Base-by-base conservation (phyloP, 345 rosid species). In the Arabidopsis suecica region DNA sequence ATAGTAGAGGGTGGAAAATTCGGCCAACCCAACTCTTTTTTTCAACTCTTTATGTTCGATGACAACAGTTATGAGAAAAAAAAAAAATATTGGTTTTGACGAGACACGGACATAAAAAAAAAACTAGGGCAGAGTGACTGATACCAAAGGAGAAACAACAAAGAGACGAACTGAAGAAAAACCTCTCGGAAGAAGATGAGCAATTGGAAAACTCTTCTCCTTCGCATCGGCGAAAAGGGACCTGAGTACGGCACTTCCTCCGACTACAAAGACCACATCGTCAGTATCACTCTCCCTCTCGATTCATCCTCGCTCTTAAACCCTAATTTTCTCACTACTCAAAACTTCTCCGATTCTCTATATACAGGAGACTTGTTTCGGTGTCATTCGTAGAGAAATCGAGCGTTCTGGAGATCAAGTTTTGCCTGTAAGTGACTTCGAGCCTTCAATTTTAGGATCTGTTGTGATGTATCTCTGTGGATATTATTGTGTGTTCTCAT, bases 211-310 rank as follows among this genome's bases (percentile, higher is more conserved):
- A 86, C 75, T 69, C 89, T 92, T 68, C 90, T 95, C 69, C 92
- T 90, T 23, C 93, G 97, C 77, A 87, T 92, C 73, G 97, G 99
- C 53, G 98, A 95, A 79, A 90, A 88, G 67, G 85, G 87, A 63
- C 82, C 94, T 16, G 98, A 95, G 70, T 95, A 90, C 64, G 87
- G 86, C 78, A 76, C 82, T 69, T 83, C 81, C 77, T 75, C 89
- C 80, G 98, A 92, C 82, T 79, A 79, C 80, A 92, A 90, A 83
- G 97, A 88, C 33, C 97, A 89, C 84, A 84, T 89, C 68, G 98
- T 95, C 20, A 68, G 88, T 83, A 47, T 49, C 8, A 23, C 37
- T 71, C 68, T 49, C 9, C 25, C 37, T 71, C 68, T 34, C 13
- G n/a, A 42, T 30, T 44, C 51, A 30, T 57, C 47, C 7, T 48